Percentiles rank a stretch among this genome's conserved stretches.
Evolutionary conservation across 371 early-diverging fungal species (phyloP).

Genomic region (Rhizopus sp.): DNA sequence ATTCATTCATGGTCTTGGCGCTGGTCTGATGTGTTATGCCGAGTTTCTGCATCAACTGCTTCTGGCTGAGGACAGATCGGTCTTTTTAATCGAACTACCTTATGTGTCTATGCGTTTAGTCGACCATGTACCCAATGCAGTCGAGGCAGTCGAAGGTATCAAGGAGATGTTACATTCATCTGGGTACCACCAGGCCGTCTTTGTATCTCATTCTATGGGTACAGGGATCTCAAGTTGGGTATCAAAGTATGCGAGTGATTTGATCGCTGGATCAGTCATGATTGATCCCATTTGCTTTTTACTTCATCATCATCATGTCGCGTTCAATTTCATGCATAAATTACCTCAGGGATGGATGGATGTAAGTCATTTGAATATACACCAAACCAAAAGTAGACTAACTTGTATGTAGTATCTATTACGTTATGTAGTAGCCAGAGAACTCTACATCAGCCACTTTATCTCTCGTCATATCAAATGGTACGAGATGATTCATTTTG

Average conservation of each 20-base stretch:
- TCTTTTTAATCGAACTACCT: slow-evolving; percentile 72
- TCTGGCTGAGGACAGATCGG: slow-evolving; percentile 43
- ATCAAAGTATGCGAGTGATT: slow-evolving; percentile 43
- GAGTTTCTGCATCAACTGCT: slow-evolving; percentile 52
- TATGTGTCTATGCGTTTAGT: slow-evolving; percentile 67
- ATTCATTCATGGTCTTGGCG: slow-evolving; percentile 72
- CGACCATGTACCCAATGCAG: slow-evolving; percentile 57
- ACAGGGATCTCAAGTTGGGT: slow-evolving; percentile 56
- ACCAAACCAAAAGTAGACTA: background rate
- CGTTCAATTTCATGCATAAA: slow-evolving; percentile 70
- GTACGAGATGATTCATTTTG: slow-evolving; percentile 57
- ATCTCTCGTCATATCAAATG: slow-evolving; percentile 68
- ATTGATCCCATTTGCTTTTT: slow-evolving; percentile 75
- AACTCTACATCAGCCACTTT: slow-evolving; percentile 64
- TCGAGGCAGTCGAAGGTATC: slow-evolving; percentile 57
- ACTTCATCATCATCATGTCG: slow-evolving; percentile 61
- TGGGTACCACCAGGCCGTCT: slow-evolving; percentile 54
- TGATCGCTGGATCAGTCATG: slow-evolving; percentile 53
- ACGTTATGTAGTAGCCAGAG: slow-evolving; percentile 62
- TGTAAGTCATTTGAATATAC: slow-evolving; percentile 16
- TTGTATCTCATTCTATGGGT: slow-evolving; percentile 71
- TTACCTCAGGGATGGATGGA: slow-evolving; percentile 55
- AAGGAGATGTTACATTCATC: slow-evolving; percentile 51
- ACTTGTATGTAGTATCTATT: slow-evolving; percentile 41
- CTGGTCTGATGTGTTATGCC: slow-evolving; percentile 58